A percentile compares a stretch with the other conserved stretches of the same genome.
These are phyloP conservation scores for Globisporangium acanthophoron DNA, from an alignment of 352 stramenopile species.

Conservation along the genomic window DNA sequence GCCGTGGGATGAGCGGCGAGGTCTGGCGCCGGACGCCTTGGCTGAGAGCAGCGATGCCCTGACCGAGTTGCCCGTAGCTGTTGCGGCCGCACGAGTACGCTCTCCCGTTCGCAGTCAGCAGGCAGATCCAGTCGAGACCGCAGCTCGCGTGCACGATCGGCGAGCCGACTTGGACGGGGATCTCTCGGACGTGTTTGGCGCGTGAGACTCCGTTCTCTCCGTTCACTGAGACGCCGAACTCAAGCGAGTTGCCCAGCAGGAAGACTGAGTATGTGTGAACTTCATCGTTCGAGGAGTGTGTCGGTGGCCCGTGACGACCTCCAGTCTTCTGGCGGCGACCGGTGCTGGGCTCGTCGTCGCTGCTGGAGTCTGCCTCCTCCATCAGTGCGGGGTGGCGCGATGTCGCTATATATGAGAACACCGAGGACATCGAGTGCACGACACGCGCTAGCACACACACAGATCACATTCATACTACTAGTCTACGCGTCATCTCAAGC, in stretches of 20 bases:
- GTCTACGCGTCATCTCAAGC: not conserved
- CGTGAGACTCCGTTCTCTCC: not conserved
- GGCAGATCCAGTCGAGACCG: conserved; percentile 41
- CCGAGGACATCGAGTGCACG: too few relatives aligned
- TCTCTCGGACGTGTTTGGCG: conserved; percentile 23
- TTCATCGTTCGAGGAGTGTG: not conserved
- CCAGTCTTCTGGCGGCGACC: too few relatives aligned
- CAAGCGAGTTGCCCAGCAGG: conserved; percentile 36
- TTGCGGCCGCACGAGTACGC: conserved; percentile 53
- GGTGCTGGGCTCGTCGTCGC: too few relatives aligned
- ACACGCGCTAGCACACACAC: not conserved
- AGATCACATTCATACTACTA: not conserved
- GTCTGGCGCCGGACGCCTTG: conserved; percentile 6
- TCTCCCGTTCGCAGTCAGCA: conserved; percentile 40
- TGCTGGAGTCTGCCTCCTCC: not conserved
- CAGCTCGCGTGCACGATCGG: conserved; percentile 38
- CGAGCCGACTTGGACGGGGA: conserved; percentile 35
- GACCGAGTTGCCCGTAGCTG: conserved; percentile 54
- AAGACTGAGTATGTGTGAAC: conserved; percentile 46
- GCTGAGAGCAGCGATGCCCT: conserved; percentile 13
- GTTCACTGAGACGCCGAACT: conserved; percentile 5
- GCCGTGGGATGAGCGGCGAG: conserved; percentile 8
- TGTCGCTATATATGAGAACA: not conserved
- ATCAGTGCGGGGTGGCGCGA: not conserved
- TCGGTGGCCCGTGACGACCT: not conserved